phyloP scores from a whole-genome alignment of 2,329 filamentous ascomycete genomes.

The Fusarium paranaense region DNA sequence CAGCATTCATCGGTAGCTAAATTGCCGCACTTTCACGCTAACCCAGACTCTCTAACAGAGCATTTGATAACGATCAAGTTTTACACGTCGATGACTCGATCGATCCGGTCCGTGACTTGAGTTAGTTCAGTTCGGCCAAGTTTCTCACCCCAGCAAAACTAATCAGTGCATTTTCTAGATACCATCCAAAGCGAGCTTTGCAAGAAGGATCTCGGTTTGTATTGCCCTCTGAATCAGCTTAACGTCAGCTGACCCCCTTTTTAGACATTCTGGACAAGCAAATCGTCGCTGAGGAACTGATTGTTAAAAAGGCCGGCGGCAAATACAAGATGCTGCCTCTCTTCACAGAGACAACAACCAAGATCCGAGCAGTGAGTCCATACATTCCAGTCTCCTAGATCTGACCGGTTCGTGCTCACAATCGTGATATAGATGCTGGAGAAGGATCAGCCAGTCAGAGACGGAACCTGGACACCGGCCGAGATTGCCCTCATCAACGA shows the following conservation, averaged over 20 bases:
- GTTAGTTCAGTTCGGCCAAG: constrained; percentile 41
- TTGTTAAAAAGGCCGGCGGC: constrained; percentile 56
- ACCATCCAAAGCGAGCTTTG: constrained; percentile 45
- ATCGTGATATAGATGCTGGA: constrained; percentile 49
- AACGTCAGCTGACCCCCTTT: not conserved
- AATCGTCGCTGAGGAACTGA: constrained; percentile 53
- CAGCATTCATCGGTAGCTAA: not conserved
- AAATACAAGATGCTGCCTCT: constrained; percentile 60
- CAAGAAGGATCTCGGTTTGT: constrained; percentile 53
- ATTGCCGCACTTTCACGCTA: constrained; percentile 2
- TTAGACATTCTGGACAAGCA: constrained; percentile 54
- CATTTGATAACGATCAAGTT: constrained; percentile 59
- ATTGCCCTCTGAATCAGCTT: rapidly evolving
- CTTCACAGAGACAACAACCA: constrained; percentile 56
- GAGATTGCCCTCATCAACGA: constrained; percentile 60
- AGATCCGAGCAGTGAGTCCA: constrained; percentile 50
- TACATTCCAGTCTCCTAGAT: not conserved
- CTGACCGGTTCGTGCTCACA: constrained; percentile 14
- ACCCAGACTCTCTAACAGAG: constrained; percentile 40
- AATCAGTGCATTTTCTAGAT: constrained; percentile 19
- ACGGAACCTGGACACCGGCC: constrained; percentile 56
- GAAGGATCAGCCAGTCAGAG: constrained; percentile 54
- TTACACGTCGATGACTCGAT: constrained; percentile 60
- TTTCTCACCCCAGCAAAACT: not conserved
- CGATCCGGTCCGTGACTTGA: constrained; percentile 57